These are phyloP conservation scores for Trapa incisa DNA, from an alignment of 345 rosid genomes.

Conservation along the genomic window DNA sequence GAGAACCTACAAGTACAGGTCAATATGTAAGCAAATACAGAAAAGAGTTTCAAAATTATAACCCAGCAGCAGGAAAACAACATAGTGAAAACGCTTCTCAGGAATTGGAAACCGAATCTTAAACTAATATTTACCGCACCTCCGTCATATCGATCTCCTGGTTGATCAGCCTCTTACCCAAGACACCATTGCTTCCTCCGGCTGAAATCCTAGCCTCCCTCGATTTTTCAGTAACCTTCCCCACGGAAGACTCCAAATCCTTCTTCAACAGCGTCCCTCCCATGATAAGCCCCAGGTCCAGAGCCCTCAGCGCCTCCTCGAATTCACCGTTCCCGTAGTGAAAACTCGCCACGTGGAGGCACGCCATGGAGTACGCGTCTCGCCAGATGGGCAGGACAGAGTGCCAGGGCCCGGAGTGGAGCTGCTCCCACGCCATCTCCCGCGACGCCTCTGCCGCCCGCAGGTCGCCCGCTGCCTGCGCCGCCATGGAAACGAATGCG, in stretches of 20 bases:
- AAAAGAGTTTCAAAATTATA: too few relatives aligned
- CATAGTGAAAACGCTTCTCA: too few relatives aligned
- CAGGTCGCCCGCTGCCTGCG: slow-evolving; percentile 59
- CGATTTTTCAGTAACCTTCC: slow-evolving; percentile 26
- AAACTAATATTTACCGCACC: slow-evolving; percentile 18
- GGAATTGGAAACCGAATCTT: too few relatives aligned
- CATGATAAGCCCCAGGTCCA: slow-evolving; percentile 94
- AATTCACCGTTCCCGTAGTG: slow-evolving; percentile 51
- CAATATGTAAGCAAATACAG: background rate
- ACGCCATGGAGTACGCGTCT: slow-evolving; percentile 91
- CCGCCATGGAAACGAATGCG: slow-evolving; percentile 61
- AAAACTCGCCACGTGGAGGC: slow-evolving; percentile 59
- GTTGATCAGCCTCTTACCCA: slow-evolving; percentile 21
- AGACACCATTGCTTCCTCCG: slow-evolving; percentile 1
- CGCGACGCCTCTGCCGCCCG: slow-evolving; percentile 96
- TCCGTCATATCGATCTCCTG: slow-evolving; percentile 42
- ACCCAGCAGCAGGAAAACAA: too few relatives aligned
- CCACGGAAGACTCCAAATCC: slow-evolving; percentile 58
- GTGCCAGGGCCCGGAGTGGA: slow-evolving; percentile 97
- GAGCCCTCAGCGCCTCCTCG: slow-evolving; percentile 57
- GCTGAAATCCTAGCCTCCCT: slow-evolving; percentile 16
- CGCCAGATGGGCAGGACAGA: slow-evolving; percentile 93
- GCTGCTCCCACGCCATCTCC: slow-evolving; percentile 99
- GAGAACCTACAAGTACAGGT: slow-evolving; percentile 33
- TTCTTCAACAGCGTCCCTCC: slow-evolving; percentile 67